These are phyloP conservation scores for Xylaria acuta DNA, from an alignment of 495 filamentous ascomycete species.

Conservation along the genomic window DNA sequence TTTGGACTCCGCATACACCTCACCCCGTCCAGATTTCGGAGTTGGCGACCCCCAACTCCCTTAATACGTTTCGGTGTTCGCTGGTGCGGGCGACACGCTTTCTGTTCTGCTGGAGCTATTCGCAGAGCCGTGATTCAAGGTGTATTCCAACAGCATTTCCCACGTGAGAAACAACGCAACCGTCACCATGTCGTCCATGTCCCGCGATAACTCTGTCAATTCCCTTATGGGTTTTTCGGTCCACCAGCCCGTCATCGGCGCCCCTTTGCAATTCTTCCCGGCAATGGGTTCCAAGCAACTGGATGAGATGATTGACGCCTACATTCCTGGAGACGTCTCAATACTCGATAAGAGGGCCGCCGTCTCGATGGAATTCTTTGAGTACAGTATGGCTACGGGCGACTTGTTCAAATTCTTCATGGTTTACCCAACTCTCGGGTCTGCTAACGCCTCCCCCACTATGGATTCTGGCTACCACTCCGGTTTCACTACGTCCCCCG, in stretches of 20 bases:
- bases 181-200: constrained; percentile 44
- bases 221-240: constrained; percentile 56
- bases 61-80: constrained; percentile 30
- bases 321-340: constrained; percentile 55
- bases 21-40: constrained; percentile 15
- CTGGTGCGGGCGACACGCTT: constrained; percentile 22
- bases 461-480: constrained; percentile 53
- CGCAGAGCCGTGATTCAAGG: constrained; percentile 18
- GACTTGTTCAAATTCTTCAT: constrained; percentile 59
- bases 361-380: constrained; percentile 62
- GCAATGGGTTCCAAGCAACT: constrained; percentile 59
- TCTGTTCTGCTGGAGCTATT: constrained; percentile 14
- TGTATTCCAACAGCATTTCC: constrained; percentile 26
- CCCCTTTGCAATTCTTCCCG: constrained; percentile 59
- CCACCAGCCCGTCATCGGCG: constrained; percentile 56
- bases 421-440: constrained; percentile 48
- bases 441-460: constrained; percentile 47
- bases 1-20: constrained; percentile 11
- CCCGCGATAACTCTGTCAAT: constrained; percentile 46
- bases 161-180: constrained; percentile 9
- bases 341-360: constrained; percentile 60
- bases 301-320: constrained; percentile 58
- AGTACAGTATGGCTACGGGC: constrained; percentile 50
- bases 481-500: constrained; percentile 53
- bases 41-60: constrained; percentile 25